These are phyloP conservation scores for Thermothielavioides terrestris DNA, from an alignment of 495 filamentous ascomycete genomes.

Conservation along the genomic window DNA sequence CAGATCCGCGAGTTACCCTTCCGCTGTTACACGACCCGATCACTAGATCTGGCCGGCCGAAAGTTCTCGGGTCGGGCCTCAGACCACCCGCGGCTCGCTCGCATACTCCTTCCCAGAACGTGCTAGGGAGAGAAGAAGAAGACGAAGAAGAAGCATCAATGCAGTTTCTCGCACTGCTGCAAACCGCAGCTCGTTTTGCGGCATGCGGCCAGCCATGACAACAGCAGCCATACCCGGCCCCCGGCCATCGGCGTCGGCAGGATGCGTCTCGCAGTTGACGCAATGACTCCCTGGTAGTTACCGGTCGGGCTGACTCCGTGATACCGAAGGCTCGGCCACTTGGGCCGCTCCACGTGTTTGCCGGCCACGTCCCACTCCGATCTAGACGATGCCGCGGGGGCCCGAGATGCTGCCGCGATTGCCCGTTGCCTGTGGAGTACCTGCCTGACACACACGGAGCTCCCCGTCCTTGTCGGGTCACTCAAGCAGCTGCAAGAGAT, in stretches of 20 bases:
- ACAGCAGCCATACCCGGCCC: not conserved
- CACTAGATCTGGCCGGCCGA: slow-evolving; percentile 5
- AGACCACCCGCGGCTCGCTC: no score
- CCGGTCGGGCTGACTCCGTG: slow-evolving; percentile 1
- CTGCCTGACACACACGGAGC: not conserved
- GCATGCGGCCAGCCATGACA: no score
- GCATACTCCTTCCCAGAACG: not conserved
- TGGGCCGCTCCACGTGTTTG: slow-evolving; percentile 19
- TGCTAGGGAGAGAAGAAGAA: not conserved
- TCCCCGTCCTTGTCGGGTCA: not conserved
- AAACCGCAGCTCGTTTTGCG: no score
- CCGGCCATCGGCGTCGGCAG: slow-evolving; percentile 4
- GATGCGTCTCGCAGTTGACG: no score
- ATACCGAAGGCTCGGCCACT: slow-evolving; percentile 7
- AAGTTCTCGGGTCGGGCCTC: slow-evolving; percentile 9
- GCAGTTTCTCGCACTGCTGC: not conserved
- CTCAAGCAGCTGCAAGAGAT: not conserved
- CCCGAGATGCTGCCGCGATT: slow-evolving; percentile 2
- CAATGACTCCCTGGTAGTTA: no score
- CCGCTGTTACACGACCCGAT: no score
- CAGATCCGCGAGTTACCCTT: no score
- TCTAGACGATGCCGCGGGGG: slow-evolving; percentile 16
- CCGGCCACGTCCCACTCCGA: slow-evolving; percentile 5
- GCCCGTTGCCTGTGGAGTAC: not conserved
- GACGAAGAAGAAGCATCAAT: no score